Evolutionary conservation across 768 basidiomycete species (phyloP).

Genomic region (Sporobolomyces pararoseus): DNA sequence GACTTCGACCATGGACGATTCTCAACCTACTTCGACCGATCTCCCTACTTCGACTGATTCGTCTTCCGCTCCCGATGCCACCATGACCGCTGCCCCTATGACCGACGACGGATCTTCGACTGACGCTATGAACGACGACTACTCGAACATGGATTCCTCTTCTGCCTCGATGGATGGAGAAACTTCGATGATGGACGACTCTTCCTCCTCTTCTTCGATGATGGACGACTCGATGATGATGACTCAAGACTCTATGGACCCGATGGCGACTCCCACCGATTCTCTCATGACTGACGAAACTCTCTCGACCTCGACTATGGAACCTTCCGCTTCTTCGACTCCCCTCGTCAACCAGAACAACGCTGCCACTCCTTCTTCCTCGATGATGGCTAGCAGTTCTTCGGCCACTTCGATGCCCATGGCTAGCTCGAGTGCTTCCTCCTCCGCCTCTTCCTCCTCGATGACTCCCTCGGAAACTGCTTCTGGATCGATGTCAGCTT

Average conservation of each 20-base stretch:
- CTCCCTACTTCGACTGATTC: background rate
- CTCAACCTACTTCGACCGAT: constrained; percentile 1
- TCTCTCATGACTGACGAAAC: background rate
- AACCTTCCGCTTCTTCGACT: constrained; percentile 3
- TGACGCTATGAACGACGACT: background rate
- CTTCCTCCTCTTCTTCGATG: constrained; percentile 5
- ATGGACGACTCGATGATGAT: constrained; percentile 6
- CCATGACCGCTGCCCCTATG: constrained; percentile 7
- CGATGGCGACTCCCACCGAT: constrained; percentile 10
- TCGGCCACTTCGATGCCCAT: background rate
- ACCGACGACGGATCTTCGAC: background rate
- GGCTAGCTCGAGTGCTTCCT: no score
- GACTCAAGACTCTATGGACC: constrained; percentile 1
- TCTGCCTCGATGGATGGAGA: constrained; percentile 6
- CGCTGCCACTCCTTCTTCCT: constrained; percentile 4
- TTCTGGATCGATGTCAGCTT: background rate
- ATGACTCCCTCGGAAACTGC: background rate
- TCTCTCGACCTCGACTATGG: constrained; percentile 8
- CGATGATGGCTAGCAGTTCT: background rate
- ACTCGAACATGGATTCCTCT: constrained; percentile 3
- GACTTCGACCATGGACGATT: background rate
- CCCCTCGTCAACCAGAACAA: constrained; percentile 17
- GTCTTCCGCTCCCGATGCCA: background rate
- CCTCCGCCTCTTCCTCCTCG: constrained; percentile 5
- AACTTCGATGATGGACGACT: constrained; percentile 9